Base-by-base conservation (phyloP, 192 early-diverging fungal species). In the Entomortierella beljakovae region DNA sequence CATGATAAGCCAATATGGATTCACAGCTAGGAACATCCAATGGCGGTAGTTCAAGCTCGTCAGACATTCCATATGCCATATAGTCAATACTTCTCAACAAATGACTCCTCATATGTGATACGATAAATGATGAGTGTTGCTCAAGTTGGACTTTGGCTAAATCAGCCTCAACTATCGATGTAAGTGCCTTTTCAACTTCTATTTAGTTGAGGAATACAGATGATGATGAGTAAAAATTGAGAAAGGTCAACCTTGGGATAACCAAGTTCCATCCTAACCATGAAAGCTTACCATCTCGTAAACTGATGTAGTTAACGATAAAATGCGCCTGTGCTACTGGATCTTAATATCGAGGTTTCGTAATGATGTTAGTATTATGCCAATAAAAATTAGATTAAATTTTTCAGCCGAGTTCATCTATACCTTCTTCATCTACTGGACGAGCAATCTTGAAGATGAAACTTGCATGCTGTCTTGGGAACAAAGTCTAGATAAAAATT, bases 401-500 rank as follows among this genome's bases (percentile, higher is more conserved):
- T n/a, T n/a, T n/a, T n/a, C n/a, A n/a, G n/a, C n/a, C n/a, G n/a
- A n/a, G n/a, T n/a, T n/a, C n/a, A n/a, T 10, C 0, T 10, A 55
- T 79, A 84, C 87, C 83, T 61, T 84, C 54, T 7, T n/a, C 54
- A 43, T 64, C 60, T 15, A 48, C 40, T 38, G 70, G 59, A 33
- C 81, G 74, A 31, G 83, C 71, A 33, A 89, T 68, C 61, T 85
- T 89, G 53, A 87, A 89, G 10, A 89, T 81, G 74, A 87, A 89
- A 6, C 82, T 84, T 8, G 86, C 85, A 10, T 82, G 64, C 51
- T 89, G 88, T 31, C 79, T 82, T 26, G 84, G 86, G 50, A 89
- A 89, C 9, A 89, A 32, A 9, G 76, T 89, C 87, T 88, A 49
- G 29, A 64, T 23, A 57, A 52, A 32, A 11, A 58, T 34, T 22